Base-by-base conservation (phyloP, 768 basidiomycete genomes). In the Boletus pseudopeckii region DNA sequence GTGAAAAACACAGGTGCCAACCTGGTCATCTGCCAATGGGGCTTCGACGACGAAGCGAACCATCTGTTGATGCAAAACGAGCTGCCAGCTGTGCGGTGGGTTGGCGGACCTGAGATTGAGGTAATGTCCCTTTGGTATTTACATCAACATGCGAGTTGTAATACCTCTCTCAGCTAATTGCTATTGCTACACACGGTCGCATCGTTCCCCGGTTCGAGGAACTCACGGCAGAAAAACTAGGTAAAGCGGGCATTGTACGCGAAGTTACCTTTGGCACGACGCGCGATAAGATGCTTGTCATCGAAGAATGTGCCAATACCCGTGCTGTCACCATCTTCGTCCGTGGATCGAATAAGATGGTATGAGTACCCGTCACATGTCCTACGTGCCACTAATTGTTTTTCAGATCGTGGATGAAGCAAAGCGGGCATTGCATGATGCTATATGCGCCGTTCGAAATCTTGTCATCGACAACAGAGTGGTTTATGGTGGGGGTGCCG, bases 181-280 rank as follows among this genome's bases (percentile, higher is more conserved):
- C 97, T 18, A 98, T 99, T 66, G 97, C 97, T 0, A 99, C 96
- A 1, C 89, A 97, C 71, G 97, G 96, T 28, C 88, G 97, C 30
- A 99, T 99, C 66, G 97, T 99, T 2, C 97, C 97, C 38, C 84
- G 97, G 24, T 99, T 99, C 64, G 97, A 99, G 68, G 97, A 99
- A 71, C 83, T 99, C 36, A 85, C 91, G 0, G 70, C 86, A 15
- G 88, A 85, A 60, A 99, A 99, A 73, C 82, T 99, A 14, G 97
- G 97, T 14, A 83, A 83, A 55, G 97, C 97, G 0, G 97, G 97
- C 13, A 74, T 96, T 50, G 96, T 99, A 7, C 84, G 95, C 33
- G 96, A 99, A 73, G 71, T 99, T 51, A 83, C 91, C 7, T 99
- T 99, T 71, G 97, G 97, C 45, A 99, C 97, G 9, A 99, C 97